Evolutionary conservation across 108 stramenopile species (phyloP), one percentile per base, ranked within the genome.

Genomic region (Parietichytrium sp.): DNA sequence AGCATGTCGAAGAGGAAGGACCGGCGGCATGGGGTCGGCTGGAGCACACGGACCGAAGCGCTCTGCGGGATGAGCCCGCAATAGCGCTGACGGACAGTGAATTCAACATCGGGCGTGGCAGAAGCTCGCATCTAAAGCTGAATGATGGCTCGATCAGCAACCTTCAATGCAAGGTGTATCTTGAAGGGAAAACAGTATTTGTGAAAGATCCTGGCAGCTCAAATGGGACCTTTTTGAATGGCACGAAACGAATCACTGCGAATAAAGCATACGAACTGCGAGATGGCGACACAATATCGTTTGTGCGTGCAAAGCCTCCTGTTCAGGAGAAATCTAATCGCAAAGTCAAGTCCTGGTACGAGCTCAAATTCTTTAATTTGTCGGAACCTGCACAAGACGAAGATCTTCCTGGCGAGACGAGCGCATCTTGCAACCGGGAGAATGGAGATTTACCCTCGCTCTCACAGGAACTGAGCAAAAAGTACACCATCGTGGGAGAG

Each of bases 31-130:
- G 61, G 61, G 61, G 61, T n/a, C 61, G 61, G 15, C 61, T 72
- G 38, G 61, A 45, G 38, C 61, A 72, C 61, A 72, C 61, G 15
- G 61, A 72, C 15, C 61, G 61, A 8, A 72, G 61, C 61, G 10
- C 61, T 0, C 61, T 72, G 42, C 45, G 45, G 23, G 38, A 72
- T 23, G 16, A 33, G 42, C 61, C 61, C 38, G 61, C 61, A 33
- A n/a, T 72, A n/a, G 61, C 36, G 6, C 38, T 72, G n/a, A 72
- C 10, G 8, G 61, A 42, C 42, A 42, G 45, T 42, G 13, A 16
- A n/a, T 72, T 72, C 42, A 72, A 72, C 10, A 72, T 72, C 20
- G 61, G 61, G n/a, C 61, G 61, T 42, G 61, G 61, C 33, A 42
- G 45, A 23, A 10, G 36, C 42, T 45, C 45, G 61, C 38, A 72